A percentile compares a stretch with the other conserved stretches of the same genome.
These are phyloP conservation scores for Leishmania tarentolae DNA, from an alignment of 208 protist species.

Conservation along the genomic window DNA sequence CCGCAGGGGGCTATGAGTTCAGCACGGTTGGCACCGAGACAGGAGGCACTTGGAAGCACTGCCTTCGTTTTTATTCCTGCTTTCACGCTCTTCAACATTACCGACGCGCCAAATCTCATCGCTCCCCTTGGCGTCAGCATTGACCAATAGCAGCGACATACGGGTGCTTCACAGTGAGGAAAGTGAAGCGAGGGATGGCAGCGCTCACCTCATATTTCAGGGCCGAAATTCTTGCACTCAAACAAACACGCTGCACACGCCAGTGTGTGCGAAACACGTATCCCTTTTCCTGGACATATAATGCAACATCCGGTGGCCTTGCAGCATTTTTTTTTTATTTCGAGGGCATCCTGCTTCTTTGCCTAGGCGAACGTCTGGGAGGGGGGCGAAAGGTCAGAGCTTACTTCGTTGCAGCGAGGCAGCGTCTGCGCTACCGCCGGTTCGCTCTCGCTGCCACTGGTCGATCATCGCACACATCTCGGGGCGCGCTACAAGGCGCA, in stretches of 20 bases:
- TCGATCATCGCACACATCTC: slow-evolving; percentile 30
- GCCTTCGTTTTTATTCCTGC: not conserved
- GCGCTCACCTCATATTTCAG: not conserved
- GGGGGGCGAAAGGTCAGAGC: not conserved
- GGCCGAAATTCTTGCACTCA: not conserved
- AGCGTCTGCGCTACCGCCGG: not conserved
- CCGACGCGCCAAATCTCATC: not conserved
- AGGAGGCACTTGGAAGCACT: not conserved
- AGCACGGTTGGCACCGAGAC: not conserved
- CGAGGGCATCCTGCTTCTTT: not conserved
- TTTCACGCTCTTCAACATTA: not conserved
- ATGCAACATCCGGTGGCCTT: not conserved
- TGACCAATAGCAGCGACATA: not conserved
- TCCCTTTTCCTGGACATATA: not conserved
- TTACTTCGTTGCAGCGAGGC: not conserved
- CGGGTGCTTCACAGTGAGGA: not conserved
- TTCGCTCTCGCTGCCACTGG: slow-evolving; percentile 20
- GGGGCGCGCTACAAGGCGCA: slow-evolving; percentile 46
- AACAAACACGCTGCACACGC: not conserved
- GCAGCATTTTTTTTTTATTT: slow-evolving; percentile 1
- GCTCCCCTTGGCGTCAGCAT: not conserved
- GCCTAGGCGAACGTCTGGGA: not conserved
- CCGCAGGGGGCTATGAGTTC: not conserved
- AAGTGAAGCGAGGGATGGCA: not conserved
- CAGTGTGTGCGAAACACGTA: not conserved